These are phyloP conservation scores for Plasmodium vinckei DNA, from an alignment of 169 alveolate species.

Conservation along the genomic window DNA sequence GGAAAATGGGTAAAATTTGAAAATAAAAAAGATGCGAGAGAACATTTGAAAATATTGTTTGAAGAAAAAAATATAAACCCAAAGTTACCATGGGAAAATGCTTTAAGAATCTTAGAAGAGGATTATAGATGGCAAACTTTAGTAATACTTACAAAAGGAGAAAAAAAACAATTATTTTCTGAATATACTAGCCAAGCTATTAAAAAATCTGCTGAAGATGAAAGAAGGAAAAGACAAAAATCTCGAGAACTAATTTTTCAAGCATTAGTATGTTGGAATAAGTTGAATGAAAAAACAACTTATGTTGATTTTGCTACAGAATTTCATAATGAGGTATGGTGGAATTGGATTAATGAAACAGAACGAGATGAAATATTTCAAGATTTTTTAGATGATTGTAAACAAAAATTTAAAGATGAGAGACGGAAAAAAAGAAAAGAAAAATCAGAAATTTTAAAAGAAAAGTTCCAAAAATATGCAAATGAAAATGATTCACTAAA, in stretches of 20 bases:
- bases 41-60: conserved; percentile 78
- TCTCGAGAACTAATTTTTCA: conserved; percentile 81
- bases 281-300: conserved; percentile 76
- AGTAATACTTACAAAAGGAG: conserved; percentile 85
- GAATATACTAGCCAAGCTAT: conserved; percentile 88
- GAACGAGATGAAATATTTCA: conserved; percentile 87
- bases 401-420: conserved; percentile 76
- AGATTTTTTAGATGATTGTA: conserved; percentile 83
- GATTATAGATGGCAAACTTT: conserved; percentile 83
- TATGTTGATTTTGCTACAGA: conserved; percentile 84
- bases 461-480: conserved; percentile 74
- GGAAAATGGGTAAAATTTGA: conserved; percentile 64
- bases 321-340: conserved; percentile 87
- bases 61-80: conserved; percentile 83
- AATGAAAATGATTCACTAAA: conserved; percentile 65
- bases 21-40: conserved; percentile 82
- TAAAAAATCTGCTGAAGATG: conserved; percentile 85
- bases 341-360: conserved; percentile 87
- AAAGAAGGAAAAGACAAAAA: conserved; percentile 83
- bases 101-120: conserved; percentile 78
- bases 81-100: conserved; percentile 84
- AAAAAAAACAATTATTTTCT: conserved; percentile 86
- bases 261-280: conserved; percentile 80
- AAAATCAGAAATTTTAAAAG: conserved; percentile 77
- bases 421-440: conserved; percentile 76